Evolutionary conservation across 495 filamentous ascomycete genomes (phyloP).

Genomic region (Talaromyces proteolyticus): DNA sequence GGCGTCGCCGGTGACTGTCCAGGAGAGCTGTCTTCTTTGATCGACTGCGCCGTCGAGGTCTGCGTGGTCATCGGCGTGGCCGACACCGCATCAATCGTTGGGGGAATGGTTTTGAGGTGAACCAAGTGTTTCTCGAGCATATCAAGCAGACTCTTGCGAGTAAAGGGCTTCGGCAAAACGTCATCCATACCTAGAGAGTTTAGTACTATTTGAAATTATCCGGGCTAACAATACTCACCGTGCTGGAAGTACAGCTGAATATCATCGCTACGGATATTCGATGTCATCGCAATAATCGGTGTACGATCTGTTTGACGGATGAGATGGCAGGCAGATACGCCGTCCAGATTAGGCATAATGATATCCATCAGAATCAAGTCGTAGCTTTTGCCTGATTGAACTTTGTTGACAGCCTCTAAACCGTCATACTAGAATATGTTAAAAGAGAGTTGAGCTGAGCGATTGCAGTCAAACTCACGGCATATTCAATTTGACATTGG

Average conservation of each 20-base stretch:
- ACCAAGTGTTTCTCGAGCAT: conserved; percentile 86
- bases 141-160: conserved; percentile 84
- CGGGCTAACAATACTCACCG: conserved; percentile 63
- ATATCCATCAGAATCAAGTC: conserved; percentile 98
- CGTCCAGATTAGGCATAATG: conserved; percentile 95
- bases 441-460: neutral
- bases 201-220: too few species aligned
- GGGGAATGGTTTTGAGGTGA: conserved; percentile 60
- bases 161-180: conserved; percentile 95
- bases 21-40: conserved; percentile 82
- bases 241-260: conserved; percentile 96
- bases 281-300: conserved; percentile 97
- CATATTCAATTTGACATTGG: conserved; percentile 82
- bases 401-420: conserved; percentile 87
- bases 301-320: conserved; percentile 86
- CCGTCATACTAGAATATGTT: conserved; percentile 65
- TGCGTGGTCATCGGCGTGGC: conserved; percentile 45
- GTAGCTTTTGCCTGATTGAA: conserved; percentile 75
- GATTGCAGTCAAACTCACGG: conserved; percentile 56
- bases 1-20: conserved; percentile 68
- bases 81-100: conserved; percentile 20
- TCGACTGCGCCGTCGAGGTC: conserved; percentile 49
- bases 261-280: conserved; percentile 94
- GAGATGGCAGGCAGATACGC: conserved; percentile 88
- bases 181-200: conserved; percentile 84